A percentile compares a stretch with the other conserved stretches of the same genome.
These are phyloP conservation scores for Kodamaea suecica DNA, from an alignment of 1,139 yeast species.

Conservation along the genomic window DNA sequence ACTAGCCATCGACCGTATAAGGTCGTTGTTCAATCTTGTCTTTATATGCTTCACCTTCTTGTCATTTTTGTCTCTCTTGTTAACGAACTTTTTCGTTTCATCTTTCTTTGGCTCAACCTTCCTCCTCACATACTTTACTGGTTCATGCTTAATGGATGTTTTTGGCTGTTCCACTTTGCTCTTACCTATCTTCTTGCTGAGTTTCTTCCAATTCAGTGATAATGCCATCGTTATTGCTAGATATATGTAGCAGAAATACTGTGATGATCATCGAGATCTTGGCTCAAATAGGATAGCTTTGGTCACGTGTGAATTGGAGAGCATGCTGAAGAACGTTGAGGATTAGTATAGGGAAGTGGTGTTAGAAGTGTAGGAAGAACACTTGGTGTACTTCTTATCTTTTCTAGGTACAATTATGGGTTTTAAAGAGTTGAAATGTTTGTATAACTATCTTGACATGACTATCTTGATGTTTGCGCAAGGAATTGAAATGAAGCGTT, in stretches of 20 bases:
- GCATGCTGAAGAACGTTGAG: too few relatives aligned
- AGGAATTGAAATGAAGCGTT: too few relatives aligned
- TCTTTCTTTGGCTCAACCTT: not conserved
- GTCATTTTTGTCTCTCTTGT: not conserved
- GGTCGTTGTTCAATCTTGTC: slow-evolving; percentile 1
- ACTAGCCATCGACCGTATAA: slow-evolving; percentile 1
- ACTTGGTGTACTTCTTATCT: too few relatives aligned
- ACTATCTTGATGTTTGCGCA: too few relatives aligned
- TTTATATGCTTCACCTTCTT: slow-evolving; percentile 3
- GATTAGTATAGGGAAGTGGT: not conserved
- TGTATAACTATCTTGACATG: too few relatives aligned
- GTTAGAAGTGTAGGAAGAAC: not conserved
- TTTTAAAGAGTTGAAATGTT: too few relatives aligned
- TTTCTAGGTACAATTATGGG: too few relatives aligned
- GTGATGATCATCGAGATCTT: too few relatives aligned
- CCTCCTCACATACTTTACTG: not conserved
- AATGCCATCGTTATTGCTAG: slow-evolving; percentile 20
- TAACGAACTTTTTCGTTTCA: not conserved
- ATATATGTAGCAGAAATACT: too few relatives aligned
- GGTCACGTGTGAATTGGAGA: too few relatives aligned
- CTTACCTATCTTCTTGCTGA: slow-evolving; percentile 20
- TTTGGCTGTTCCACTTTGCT: slow-evolving; percentile 1
- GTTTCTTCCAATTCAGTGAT: slow-evolving; percentile 38
- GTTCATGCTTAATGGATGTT: not conserved
- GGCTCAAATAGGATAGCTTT: too few relatives aligned